Conservation (phyloP, 2,329 filamentous ascomycete species). For the Thelonectria blattea region DNA sequence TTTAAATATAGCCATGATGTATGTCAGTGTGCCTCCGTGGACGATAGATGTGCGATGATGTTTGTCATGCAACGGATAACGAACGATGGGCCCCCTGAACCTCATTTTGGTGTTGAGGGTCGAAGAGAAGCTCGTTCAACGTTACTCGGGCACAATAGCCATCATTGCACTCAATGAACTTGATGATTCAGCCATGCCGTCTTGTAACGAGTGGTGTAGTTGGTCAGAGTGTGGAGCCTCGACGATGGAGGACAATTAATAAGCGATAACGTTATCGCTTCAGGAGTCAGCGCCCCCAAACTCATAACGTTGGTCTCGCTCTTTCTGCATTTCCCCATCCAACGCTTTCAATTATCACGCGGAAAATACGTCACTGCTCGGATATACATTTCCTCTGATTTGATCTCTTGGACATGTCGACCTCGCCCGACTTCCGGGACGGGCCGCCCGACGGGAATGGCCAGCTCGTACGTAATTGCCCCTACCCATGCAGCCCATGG, state of each 20-base stretch:
- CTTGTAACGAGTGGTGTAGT: background rate
- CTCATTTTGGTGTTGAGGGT: no score
- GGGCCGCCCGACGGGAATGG: background rate
- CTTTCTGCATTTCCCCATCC: background rate
- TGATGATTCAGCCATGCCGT: background rate
- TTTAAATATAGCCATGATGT: no score
- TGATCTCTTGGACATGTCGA: slow-evolving; percentile 18
- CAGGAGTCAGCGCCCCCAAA: background rate
- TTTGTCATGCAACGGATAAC: no score
- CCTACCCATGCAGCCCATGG: background rate
- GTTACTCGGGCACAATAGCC: background rate
- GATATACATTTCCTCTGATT: background rate
- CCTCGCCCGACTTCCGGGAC: slow-evolving; percentile 21
- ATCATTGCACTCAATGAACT: background rate
- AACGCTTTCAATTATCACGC: background rate
- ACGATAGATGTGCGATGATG: no score
- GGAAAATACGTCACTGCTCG: background rate
- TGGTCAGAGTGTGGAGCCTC: background rate
- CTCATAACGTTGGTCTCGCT: slow-evolving; percentile 3
- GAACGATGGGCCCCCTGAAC: no score
- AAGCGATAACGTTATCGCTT: slow-evolving; percentile 19
- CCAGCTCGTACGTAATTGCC: slow-evolving; percentile 2
- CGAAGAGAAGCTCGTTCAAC: background rate
- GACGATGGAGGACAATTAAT: slow-evolving; percentile 5
- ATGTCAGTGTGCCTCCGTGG: no score